Base-by-base conservation (phyloP, 2,329 filamentous ascomycete species). In the Elsinoe fawcettii region DNA sequence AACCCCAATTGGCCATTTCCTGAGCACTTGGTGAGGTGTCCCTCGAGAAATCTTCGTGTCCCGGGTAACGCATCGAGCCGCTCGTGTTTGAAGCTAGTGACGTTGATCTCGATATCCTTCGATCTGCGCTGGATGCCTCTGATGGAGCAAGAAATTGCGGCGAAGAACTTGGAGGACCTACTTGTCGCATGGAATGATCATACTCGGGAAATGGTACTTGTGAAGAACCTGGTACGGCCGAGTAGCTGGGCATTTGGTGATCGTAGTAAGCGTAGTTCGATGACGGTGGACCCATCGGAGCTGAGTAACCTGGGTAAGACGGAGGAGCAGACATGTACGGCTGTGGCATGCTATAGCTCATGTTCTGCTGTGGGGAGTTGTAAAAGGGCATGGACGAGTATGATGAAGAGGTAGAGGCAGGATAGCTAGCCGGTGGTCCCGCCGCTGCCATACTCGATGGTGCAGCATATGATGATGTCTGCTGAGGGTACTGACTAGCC, bases 1-100 rank as follows among this genome's bases (percentile, higher is more conserved):
- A 71, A n/a, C 75, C 75, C 60, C 65, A 70, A 51, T 66, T 66
- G 34, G 63, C 61, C 67, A 69, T 69, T 44, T 68, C 68, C 46
- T 61, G 61, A 3, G 65, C 63, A 34, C 63, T 69, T 3, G 68
- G 68, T 3, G 68, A 69, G 8, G 60, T 62, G 9, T 65, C 66
- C 43, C 66, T 58, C 3, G 67, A 70, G 14, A 63, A 59, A 27
- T 67, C 63, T 30, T 65, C 65, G 12, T 56, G 39, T 4, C 60
- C 56, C 3, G 51, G 32, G 58, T 65, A 65, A 22, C 57, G 61
- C 12, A 55, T 58, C 7, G 65, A 66, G 59, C 41, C 20, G 8
- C 66, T 68, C 9, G 65, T 61, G 44, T 63, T 62, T 3, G 66
- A 68, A 56, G 62, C 60, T 41, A 66, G 62, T 2, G 66, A 68